phyloP scores from a whole-genome alignment of 169 alveolate species.

The Plasmodium knowlesi region DNA sequence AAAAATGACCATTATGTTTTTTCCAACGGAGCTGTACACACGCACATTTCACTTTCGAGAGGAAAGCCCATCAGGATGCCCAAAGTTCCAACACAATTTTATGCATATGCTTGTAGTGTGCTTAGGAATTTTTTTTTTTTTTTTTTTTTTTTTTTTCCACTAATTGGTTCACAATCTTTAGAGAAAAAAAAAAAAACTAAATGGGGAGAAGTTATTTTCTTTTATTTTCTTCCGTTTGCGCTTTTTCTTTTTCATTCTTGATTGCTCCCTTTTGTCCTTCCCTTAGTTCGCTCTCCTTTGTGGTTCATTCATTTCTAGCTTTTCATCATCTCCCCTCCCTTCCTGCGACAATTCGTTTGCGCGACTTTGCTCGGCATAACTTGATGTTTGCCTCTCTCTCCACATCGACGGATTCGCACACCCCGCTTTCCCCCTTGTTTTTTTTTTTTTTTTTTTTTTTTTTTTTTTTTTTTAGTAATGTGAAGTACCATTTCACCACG shows the following conservation, averaged over 20 bases:
- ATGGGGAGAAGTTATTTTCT: neutral
- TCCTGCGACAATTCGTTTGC: neutral
- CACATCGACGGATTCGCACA: neutral
- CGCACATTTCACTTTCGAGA: neutral
- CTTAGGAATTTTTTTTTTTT: neutral
- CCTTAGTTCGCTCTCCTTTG: neutral
- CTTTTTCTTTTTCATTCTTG: neutral
- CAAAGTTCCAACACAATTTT: neutral
- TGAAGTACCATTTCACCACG: neutral
- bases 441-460: neutral
- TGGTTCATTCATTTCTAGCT: neutral
- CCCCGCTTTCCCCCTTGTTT: neutral
- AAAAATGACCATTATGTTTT: neutral
- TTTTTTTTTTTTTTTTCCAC: neutral
- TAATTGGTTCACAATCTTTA: neutral
- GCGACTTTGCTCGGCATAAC: neutral
- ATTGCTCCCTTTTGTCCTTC: neutral
- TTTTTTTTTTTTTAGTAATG: neutral
- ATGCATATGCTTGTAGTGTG: neutral
- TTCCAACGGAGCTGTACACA: neutral
- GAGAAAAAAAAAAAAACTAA: neutral
- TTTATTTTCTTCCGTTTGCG: neutral
- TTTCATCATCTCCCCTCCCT: neutral
- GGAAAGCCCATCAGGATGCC: neutral
- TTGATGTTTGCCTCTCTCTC: neutral